These are phyloP conservation scores for Talaromyces trachyspermus DNA, from an alignment of 495 filamentous ascomycete species.

Conservation along the genomic window DNA sequence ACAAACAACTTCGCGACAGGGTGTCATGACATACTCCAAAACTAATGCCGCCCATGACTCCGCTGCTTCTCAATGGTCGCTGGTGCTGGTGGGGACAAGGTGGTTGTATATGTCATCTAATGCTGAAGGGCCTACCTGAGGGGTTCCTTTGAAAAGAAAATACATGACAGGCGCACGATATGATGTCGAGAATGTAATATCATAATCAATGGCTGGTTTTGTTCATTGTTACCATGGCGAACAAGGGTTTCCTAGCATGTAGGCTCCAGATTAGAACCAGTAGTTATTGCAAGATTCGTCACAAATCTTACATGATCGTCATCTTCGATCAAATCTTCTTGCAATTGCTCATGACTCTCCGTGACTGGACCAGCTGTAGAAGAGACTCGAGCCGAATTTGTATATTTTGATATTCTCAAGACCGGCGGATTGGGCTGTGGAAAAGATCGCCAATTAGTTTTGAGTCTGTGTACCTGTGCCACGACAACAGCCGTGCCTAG, in stretches of 20 bases:
- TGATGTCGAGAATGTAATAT: constrained; percentile 42
- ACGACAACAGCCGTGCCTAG: background rate
- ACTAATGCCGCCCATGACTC: constrained; percentile 68
- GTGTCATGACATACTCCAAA: constrained; percentile 53
- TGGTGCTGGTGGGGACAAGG: constrained; percentile 61
- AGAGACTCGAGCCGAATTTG: constrained; percentile 2
- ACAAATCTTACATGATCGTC: constrained; percentile 7
- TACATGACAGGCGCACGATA: constrained; percentile 48
- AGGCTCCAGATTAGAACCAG: background rate
- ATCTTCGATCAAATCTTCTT: constrained; percentile 7
- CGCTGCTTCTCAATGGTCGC: constrained; percentile 46
- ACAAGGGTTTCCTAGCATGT: constrained; percentile 35
- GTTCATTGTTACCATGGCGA: constrained; percentile 16
- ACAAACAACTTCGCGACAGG: constrained; percentile 8
- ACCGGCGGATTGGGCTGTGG: constrained; percentile 21
- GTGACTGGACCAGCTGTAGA: constrained; percentile 5
- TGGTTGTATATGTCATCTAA: constrained; percentile 62
- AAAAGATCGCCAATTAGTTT: background rate
- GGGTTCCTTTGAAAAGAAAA: constrained; percentile 50
- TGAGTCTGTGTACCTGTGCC: background rate
- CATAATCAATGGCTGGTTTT: constrained; percentile 43
- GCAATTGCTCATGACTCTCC: background rate
- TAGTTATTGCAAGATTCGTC: background rate
- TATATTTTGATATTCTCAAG: constrained; percentile 29
- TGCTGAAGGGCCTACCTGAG: constrained; percentile 51